A percentile compares a stretch with the other conserved stretches of the same genome.
These are phyloP conservation scores for Corymbia maculata DNA, from an alignment of 345 rosid species.

Conservation along the genomic window DNA sequence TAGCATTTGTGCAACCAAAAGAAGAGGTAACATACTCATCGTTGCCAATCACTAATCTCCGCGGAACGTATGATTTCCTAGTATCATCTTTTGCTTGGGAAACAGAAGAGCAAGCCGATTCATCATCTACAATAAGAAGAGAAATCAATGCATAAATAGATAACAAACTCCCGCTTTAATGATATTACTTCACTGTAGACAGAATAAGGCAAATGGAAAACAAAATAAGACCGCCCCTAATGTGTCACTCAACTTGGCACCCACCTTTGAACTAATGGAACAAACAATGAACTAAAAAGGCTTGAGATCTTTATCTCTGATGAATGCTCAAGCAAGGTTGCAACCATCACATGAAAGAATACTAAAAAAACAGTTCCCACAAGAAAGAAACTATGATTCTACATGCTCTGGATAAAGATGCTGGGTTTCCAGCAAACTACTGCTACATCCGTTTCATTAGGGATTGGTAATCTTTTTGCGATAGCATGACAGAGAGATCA, in stretches of 20 bases:
- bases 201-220: background rate
- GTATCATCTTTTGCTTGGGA: constrained; percentile 26
- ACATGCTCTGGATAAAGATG: background rate
- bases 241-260: background rate
- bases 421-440: background rate
- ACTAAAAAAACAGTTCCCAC: background rate
- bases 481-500: background rate
- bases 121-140: constrained; percentile 33
- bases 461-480: background rate
- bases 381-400: background rate
- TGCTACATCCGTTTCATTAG: background rate
- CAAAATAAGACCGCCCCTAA: background rate
- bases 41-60: constrained; percentile 87
- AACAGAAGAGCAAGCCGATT: constrained; percentile 26
- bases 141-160: background rate
- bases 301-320: background rate
- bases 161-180: background rate
- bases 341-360: background rate
- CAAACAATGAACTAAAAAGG: background rate
- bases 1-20: background rate
- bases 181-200: background rate
- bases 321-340: background rate
- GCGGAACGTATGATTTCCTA: constrained; percentile 66
- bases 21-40: constrained; percentile 63
- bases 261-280: background rate